A percentile compares a stretch with the other conserved stretches of the same genome.
Conservation (phyloP, 2,329 filamentous ascomycete genomes). For the Orbilia brochopaga region DNA sequence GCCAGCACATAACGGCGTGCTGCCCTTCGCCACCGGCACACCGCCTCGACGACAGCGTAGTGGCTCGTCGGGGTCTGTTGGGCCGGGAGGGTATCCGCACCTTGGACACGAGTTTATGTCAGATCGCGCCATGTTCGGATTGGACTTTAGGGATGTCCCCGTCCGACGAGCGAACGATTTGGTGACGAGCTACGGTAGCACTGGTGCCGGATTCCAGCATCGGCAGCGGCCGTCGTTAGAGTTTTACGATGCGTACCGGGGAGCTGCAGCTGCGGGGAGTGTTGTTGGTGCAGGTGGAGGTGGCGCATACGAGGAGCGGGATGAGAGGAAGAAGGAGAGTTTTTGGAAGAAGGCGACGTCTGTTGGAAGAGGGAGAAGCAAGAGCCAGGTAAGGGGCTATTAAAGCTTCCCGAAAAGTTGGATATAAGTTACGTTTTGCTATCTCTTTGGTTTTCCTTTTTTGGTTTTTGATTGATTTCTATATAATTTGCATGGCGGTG, state of each 20-base stretch:
- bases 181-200: constrained; percentile 38
- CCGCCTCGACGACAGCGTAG: constrained; percentile 21
- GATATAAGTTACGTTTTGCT: too few species aligned
- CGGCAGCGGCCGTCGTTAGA: neutral
- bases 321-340: constrained; percentile 29
- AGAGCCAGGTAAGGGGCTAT: constrained; percentile 30
- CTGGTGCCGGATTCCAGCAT: neutral
- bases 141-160: constrained; percentile 33
- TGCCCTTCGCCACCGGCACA: constrained; percentile 38
- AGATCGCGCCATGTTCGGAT: constrained; percentile 22
- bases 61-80: constrained; percentile 29
- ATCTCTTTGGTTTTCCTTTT: neutral
- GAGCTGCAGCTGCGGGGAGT: neutral
- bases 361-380: constrained; percentile 20
- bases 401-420: neutral
- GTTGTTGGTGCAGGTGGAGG: neutral
- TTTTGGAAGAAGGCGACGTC: constrained; percentile 42
- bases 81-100: constrained; percentile 38
- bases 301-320: neutral
- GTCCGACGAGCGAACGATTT: constrained; percentile 36
- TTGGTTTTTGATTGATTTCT: neutral
- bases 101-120: constrained; percentile 21
- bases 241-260: constrained; percentile 11
- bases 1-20: constrained; percentile 14
- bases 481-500: too few species aligned